Conservation (phyloP, 1,284 basidiomycete genomes). For the Rhodotorula sp. region DNA sequence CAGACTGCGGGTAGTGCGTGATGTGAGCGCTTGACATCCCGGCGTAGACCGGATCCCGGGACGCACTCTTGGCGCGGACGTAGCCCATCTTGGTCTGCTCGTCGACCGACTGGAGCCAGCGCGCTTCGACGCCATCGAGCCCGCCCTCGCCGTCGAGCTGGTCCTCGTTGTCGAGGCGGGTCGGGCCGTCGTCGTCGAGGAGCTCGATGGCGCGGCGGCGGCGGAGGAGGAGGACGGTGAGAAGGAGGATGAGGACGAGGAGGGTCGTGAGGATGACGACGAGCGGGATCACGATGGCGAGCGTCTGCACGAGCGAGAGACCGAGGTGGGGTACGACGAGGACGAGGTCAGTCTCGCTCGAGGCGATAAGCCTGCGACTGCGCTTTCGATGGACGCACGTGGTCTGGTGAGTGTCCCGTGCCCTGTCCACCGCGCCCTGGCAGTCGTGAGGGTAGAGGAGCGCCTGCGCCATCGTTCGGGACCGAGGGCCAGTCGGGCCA, state of each 20-base stretch:
- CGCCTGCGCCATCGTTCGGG: not conserved
- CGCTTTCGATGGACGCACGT: not conserved
- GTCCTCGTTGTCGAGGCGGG: constrained; percentile 81
- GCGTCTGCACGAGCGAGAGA: constrained; percentile 11
- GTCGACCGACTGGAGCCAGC: constrained; percentile 84
- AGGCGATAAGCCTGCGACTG: too few relatives aligned
- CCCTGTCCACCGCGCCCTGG: not conserved
- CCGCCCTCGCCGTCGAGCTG: constrained; percentile 79
- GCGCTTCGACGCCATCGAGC: constrained; percentile 82
- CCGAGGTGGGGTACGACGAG: not conserved
- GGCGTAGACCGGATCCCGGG: too few relatives aligned
- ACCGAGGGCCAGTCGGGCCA: not conserved
- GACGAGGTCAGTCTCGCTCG: not conserved
- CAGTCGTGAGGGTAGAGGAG: not conserved
- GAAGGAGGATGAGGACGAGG: constrained; percentile 85
- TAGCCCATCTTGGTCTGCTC: constrained; percentile 73
- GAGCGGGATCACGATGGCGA: constrained; percentile 72
- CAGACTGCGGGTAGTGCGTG: constrained; percentile 64
- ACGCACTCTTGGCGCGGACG: constrained; percentile 80
- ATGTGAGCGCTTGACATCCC: not conserved
- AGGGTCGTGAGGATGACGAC: constrained; percentile 90
- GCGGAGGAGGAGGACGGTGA: constrained; percentile 72
- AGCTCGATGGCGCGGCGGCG: constrained; percentile 56
- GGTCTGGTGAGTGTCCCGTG: not conserved
- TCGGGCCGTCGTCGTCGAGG: constrained; percentile 81